Conservation (phyloP, 768 basidiomycete species). For the Collybia sordida region DNA sequence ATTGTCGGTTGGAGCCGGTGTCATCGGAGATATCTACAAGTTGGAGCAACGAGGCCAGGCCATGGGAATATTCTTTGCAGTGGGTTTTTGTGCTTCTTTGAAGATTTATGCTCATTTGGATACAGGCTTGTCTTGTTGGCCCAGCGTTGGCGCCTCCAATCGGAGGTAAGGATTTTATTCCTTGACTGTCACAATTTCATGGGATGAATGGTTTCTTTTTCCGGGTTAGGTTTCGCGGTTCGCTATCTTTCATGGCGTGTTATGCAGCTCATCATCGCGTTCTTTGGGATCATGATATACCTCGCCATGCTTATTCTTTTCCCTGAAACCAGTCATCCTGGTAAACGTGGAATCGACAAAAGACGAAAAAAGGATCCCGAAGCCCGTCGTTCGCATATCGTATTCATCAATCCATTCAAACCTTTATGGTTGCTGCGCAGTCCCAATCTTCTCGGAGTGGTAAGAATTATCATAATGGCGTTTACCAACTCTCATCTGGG, state of each 20-base stretch:
- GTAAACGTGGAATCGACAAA: slow-evolving; percentile 54
- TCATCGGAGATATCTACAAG: slow-evolving; percentile 60
- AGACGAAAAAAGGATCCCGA: slow-evolving; percentile 16
- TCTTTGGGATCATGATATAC: slow-evolving; percentile 37
- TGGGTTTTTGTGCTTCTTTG: slow-evolving; percentile 2
- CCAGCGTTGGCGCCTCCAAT: slow-evolving; percentile 59
- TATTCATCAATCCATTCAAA: slow-evolving; percentile 60
- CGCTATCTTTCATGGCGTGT: slow-evolving; percentile 68
- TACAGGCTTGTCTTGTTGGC: slow-evolving; percentile 53
- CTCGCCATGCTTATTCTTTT: slow-evolving; percentile 42
- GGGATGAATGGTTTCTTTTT: background rate
- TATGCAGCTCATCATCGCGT: slow-evolving; percentile 49
- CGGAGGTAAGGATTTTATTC: slow-evolving; percentile 39
- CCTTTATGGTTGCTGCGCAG: slow-evolving; percentile 53
- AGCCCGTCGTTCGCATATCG: slow-evolving; percentile 20
- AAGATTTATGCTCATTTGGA: background rate
- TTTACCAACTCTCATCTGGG: background rate
- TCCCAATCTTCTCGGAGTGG: slow-evolving; percentile 57
- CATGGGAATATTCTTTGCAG: slow-evolving; percentile 37
- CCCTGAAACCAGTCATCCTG: slow-evolving; percentile 72
- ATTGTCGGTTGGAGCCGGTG: slow-evolving; percentile 48
- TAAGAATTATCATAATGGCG: slow-evolving; percentile 28
- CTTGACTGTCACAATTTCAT: background rate
- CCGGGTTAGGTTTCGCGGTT: slow-evolving; percentile 44
- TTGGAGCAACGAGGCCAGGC: slow-evolving; percentile 52